These are phyloP conservation scores for Smallanthus sonchifolius DNA, from an alignment of 129 eudicot genomes.

Conservation along the genomic window DNA sequence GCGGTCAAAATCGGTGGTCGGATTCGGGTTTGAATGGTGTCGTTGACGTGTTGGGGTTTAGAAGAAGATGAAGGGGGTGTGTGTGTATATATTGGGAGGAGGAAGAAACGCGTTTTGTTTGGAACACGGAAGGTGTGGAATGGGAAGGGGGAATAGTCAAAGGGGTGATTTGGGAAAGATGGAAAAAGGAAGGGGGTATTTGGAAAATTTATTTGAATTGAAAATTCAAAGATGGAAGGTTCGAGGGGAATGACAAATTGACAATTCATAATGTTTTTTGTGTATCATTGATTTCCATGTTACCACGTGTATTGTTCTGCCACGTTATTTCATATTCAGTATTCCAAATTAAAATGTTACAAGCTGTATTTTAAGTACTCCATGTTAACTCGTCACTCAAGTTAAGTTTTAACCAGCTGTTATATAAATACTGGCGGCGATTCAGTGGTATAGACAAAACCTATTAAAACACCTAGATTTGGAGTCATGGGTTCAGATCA, in stretches of 20 bases:
- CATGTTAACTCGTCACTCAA: not conserved
- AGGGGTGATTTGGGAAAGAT: constrained; percentile 5
- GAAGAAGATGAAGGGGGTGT: not conserved
- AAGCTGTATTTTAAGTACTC: not conserved
- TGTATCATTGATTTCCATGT: constrained; percentile 23
- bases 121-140: constrained; percentile 22
- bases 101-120: constrained; percentile 20
- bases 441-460: too few relatives aligned
- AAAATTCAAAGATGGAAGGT: constrained; percentile 29
- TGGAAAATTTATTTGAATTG: constrained; percentile 3
- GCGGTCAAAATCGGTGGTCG: not conserved
- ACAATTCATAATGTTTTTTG: constrained; percentile 7
- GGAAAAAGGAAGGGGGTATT: not conserved
- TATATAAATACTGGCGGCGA: too few relatives aligned
- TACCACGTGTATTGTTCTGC: constrained; percentile 31
- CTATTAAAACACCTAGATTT: too few relatives aligned
- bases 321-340: constrained; percentile 11
- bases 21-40: not conserved
- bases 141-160: not conserved
- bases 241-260: constrained; percentile 37
- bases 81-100: not conserved
- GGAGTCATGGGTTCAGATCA: too few relatives aligned
- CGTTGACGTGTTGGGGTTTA: not conserved
- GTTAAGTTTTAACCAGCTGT: too few relatives aligned
- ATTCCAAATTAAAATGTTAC: not conserved